phyloP scores from a whole-genome alignment of 495 filamentous ascomycete genomes.

The Penicillium diatomitis region DNA sequence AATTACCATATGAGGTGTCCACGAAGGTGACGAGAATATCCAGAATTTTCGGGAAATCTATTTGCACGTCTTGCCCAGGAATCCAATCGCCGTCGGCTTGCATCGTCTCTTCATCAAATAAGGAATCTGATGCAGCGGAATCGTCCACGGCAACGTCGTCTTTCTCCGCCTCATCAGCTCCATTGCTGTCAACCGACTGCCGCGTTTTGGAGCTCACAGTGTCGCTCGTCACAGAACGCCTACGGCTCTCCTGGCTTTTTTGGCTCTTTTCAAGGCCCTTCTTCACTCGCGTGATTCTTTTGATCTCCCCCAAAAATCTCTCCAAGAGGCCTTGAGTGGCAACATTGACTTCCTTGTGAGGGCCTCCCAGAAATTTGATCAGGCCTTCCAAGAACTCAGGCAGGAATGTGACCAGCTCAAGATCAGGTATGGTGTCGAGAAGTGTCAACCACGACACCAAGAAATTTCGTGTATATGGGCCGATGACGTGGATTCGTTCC shows the following conservation, averaged over 20 bases:
- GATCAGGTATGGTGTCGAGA: conserved; percentile 91
- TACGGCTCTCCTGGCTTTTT: conserved; percentile 58
- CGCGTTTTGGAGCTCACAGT: conserved; percentile 49
- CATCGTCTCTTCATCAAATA: conserved; percentile 52
- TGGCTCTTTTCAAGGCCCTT: conserved; percentile 84
- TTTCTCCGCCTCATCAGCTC: conserved; percentile 28
- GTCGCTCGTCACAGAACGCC: conserved; percentile 56
- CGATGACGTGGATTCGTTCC: conserved; percentile 86
- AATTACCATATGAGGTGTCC: conserved; percentile 65
- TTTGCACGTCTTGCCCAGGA: conserved; percentile 91
- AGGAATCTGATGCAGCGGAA: conserved; percentile 46
- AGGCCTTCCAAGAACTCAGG: conserved; percentile 88
- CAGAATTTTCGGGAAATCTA: conserved; percentile 85
- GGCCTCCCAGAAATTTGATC: conserved; percentile 85
- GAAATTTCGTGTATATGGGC: conserved; percentile 90
- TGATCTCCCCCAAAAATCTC: conserved; percentile 87
- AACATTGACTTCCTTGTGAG: conserved; percentile 85
- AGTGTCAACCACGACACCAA: conserved; percentile 93
- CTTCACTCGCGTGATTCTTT: conserved; percentile 84
- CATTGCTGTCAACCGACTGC: conserved; percentile 21
- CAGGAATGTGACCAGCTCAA: conserved; percentile 87
- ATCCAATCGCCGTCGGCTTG: conserved; percentile 84
- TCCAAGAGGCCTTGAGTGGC: conserved; percentile 87
- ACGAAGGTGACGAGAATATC: conserved; percentile 89
- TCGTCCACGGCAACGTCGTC: conserved; percentile 44